These are phyloP conservation scores for Saccharomycopsis oosterbeekiorum DNA, from an alignment of 805 yeast genomes.

Conservation along the genomic window DNA sequence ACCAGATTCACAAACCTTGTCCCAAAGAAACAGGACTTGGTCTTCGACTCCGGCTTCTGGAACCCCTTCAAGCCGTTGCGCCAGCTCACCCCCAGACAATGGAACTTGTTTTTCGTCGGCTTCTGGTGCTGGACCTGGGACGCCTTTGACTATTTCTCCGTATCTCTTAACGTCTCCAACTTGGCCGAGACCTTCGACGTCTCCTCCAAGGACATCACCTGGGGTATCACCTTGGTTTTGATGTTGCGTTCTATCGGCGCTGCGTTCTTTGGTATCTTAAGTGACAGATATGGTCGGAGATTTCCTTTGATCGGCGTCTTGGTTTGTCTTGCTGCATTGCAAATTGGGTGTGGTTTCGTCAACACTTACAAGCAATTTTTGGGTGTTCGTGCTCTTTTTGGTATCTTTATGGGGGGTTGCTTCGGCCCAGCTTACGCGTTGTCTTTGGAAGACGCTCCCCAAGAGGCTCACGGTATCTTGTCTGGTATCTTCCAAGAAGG, in stretches of 20 bases:
- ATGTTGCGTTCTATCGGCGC: conserved; percentile 66
- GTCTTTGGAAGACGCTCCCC: conserved; percentile 57
- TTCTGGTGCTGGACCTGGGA: conserved; percentile 64
- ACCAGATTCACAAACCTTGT: conserved; percentile 9
- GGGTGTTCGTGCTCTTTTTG: conserved; percentile 55
- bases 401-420: conserved; percentile 49
- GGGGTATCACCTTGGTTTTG: conserved; percentile 63
- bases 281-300: conserved; percentile 54
- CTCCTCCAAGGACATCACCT: conserved; percentile 43
- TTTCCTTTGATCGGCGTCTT: conserved; percentile 45
- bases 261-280: conserved; percentile 45
- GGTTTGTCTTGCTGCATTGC: conserved; percentile 38
- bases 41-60: conserved; percentile 4
- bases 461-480: conserved; percentile 46
- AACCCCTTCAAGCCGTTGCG: conserved; percentile 28
- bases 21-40: conserved; percentile 8
- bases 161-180: conserved; percentile 42
- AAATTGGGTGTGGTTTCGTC: conserved; percentile 57
- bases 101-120: conserved; percentile 54
- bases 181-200: conserved; percentile 41
- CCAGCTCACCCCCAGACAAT: conserved; percentile 31
- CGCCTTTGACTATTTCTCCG: conserved; percentile 61
- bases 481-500: conserved; percentile 51
- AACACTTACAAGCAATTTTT: conserved; percentile 46
- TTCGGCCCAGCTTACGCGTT: conserved; percentile 58